These are phyloP conservation scores for Colletotrichum theobromicola DNA, from an alignment of 2,329 filamentous ascomycete species.

Conservation along the genomic window DNA sequence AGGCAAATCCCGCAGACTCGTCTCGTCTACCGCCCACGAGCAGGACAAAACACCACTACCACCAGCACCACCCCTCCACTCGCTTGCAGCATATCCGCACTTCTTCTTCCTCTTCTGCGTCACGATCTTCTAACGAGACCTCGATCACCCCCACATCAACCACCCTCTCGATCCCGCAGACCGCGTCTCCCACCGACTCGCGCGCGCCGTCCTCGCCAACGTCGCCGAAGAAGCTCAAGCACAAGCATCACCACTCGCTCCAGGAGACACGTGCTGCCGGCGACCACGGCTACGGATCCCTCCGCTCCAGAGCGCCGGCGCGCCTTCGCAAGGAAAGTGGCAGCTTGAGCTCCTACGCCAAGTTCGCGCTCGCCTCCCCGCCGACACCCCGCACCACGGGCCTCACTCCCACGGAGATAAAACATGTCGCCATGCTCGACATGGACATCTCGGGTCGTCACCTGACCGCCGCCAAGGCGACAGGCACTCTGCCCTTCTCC, in stretches of 20 bases:
- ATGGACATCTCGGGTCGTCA: slow-evolving; percentile 24
- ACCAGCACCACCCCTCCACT: not conserved
- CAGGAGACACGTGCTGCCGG: not conserved
- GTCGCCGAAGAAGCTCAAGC: slow-evolving; percentile 5
- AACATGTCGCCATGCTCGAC: slow-evolving; percentile 43
- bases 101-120: slow-evolving; percentile 33
- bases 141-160: slow-evolving; percentile 13
- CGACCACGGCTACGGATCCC: not conserved
- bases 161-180: slow-evolving; percentile 9
- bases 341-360: slow-evolving; percentile 9
- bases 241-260: slow-evolving; percentile 12
- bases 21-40: not conserved
- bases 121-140: slow-evolving; percentile 27
- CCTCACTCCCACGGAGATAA: slow-evolving; percentile 28
- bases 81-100: slow-evolving; percentile 32
- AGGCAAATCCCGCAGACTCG: slow-evolving; percentile 5
- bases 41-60: not conserved
- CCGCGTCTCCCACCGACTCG: slow-evolving; percentile 13
- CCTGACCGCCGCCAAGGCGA: slow-evolving; percentile 29
- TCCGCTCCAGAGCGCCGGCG: not conserved
- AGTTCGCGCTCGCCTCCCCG: not conserved
- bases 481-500: slow-evolving; percentile 39
- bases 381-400: not conserved
- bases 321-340: slow-evolving; percentile 18
- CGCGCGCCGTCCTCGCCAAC: slow-evolving; percentile 24